Evolutionary conservation across 1,284 basidiomycete genomes (phyloP).

Genomic region (Apiotrichum mycotoxinovorans): DNA sequence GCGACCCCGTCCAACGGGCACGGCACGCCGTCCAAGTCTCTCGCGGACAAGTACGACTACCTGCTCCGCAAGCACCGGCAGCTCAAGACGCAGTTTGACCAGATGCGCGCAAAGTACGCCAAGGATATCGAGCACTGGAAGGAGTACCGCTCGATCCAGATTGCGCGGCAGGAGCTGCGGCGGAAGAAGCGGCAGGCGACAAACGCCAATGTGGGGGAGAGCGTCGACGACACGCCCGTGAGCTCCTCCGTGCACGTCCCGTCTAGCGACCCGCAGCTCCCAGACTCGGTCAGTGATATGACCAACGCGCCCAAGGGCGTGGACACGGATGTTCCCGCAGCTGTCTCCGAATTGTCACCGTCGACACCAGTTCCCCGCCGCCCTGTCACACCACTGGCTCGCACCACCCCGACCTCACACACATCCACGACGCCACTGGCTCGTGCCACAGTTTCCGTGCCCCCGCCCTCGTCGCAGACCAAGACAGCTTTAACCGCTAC

Average conservation of each 20-base stretch:
- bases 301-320: too few relatives aligned
- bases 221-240: background rate
- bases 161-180: conserved; percentile 24
- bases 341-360: too few relatives aligned
- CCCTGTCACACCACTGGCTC: background rate
- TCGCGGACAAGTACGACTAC: conserved; percentile 19
- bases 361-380: too few relatives aligned
- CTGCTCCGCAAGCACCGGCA: conserved; percentile 25
- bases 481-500: background rate
- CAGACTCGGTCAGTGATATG: too few relatives aligned
- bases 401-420: too few relatives aligned
- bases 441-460: background rate
- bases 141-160: conserved; percentile 32
- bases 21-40: background rate
- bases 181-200: conserved; percentile 22
- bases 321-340: too few relatives aligned
- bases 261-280: too few relatives aligned
- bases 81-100: conserved; percentile 26
- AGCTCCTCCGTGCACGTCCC: too few relatives aligned
- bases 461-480: background rate
- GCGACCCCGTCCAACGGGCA: background rate
- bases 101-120: conserved; percentile 20
- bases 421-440: background rate
- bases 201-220: background rate
- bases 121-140: conserved; percentile 32